Evolutionary conservation across 352 stramenopile species (phyloP), one percentile per base, ranked within the genome.

Genomic region (Phytophthora niederhauseri): DNA sequence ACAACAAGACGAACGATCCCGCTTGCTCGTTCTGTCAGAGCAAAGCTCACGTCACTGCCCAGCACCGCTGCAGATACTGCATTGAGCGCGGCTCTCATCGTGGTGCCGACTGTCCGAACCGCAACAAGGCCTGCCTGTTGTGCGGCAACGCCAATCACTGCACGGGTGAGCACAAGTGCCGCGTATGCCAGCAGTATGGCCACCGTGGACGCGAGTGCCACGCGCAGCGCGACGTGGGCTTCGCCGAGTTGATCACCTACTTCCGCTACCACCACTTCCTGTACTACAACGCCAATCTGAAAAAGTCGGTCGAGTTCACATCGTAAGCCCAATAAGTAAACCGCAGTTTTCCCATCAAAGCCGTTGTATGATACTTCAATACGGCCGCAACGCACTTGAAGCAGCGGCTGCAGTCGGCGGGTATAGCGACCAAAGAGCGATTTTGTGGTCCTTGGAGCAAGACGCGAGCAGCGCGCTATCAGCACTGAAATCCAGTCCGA

Each of bases 201-300:
- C 88, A 95, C 66, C 88, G 88, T 34, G 88, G 88, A 38, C 88
- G 88, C 45, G 86, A 95, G 60, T 95, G 88, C 66, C 88, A 95
- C 68, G 76, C 79, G 34, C 88, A 95, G 58, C 82, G 88, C 57
- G 86, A 94, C 61, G 88, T 94, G 15, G 88, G 88, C 4, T 77
- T 92, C 67, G 78, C 88, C 15, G 88, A 96, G 66, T 70, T 96
- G 53, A 54, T 94, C 30, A 92, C 88, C 41, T 94, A 93, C 75
- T 96, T 94, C 67, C 88, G 87, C 19, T 96, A 90, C 68, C 88
- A 96, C 48, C 81, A 94, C 61, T 96, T 94, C 66, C 73, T 96
- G 17, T 96, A 96, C 67, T 96, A 96, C 82, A 94, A 94, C 71
- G 81, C 81, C 36, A 96, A 96, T 61, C 76, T 96, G 57, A 94